Base-by-base conservation (phyloP, 2,329 filamentous ascomycete species). In the Aspergillus fijiensis region DNA sequence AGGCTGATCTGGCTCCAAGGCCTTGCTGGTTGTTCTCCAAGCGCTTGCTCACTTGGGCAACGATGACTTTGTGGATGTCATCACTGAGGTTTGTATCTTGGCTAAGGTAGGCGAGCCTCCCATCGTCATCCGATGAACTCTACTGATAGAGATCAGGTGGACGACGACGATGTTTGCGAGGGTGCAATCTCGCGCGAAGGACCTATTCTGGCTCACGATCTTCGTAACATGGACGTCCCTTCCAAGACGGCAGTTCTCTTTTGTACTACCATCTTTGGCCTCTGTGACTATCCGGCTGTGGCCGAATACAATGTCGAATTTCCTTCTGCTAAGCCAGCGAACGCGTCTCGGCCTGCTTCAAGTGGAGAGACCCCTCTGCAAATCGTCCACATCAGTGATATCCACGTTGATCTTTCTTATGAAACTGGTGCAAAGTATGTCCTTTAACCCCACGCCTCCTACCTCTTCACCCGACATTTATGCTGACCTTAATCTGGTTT, bases 351-450 rank as follows among this genome's bases (percentile, higher is more conserved):
- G 16, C 75, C 76, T 2, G 75, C 79, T 12, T 70, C 80, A 1
- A 82, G 79, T 58, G 77, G 79, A n/a, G 69, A 78, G 66, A 68
- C 72, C 10, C 81, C 82, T 7, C 67, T 85, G 60, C 80, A 81
- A 65, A 74, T 86, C 6, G 81, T 85, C 21, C 84, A 87, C 66
- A 82, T 83, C 66, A 84, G 82, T 7, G 84, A 86, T 63, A 82
- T 85, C 49, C 84, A 86, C 60, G 73, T 86, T 54, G 84, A 86
- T 63, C 80, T 79, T 16, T 74, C 79, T 12, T 87, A 86, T 67
- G 77, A 78, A 35, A 72, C 77, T 4, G 84, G 84, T 0, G 77
- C 82, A 2, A 84, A 78, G 65, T 77, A 80, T 19, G 57, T 49
- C 6, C 27, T 29, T 29, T 9, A 10, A 29, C 2, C 27, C 27